Evolutionary conservation across 2,329 filamentous ascomycete genomes (phyloP), one percentile per base, ranked within the genome.

Genomic region (Botrytis galanthina): DNA sequence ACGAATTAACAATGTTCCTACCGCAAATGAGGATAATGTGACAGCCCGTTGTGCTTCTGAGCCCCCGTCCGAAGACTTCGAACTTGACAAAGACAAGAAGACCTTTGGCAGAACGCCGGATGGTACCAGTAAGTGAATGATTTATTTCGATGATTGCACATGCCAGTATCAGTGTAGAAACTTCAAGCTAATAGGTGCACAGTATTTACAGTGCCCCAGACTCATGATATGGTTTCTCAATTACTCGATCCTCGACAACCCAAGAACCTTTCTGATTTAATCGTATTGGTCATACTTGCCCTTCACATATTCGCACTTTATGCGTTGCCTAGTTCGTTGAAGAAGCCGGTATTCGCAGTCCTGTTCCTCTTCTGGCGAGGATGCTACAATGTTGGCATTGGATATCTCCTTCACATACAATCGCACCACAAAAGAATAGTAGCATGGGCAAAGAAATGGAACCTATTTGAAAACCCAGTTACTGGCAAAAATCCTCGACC

Each of bases 221-320:
- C 96, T 73, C 94, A 98, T 86, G 96, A 99, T 84, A 98, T 99
- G 96, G 95, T 99, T 78, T 97, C 95, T 70, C 96, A 98, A 84
- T 88, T 99, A 72, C 90, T 99, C 78, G 96, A 97, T 79, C 96
- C 96, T 70, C 93, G 92, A 77, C 92, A 98, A 81, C 94, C 96
- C 71, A 99, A 99, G 86, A 98, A 98, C 82, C 82, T 97, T 57
- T 96, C 94, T 75, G 96, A 99, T 83, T 84, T 90, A 73, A 81
- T 92, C 74, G 94, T 99, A 76, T 87, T 99, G 73, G 87, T 87
- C 64, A 92, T 98, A 74, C 87, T 99, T 67, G 92, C 86, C 72
- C 83, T 89, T 70, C 93, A 97, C 80, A 91, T 97, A 77, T 82
- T 92, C 70, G 85, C 91, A 29, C 89, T 96, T 54, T 96, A 91